Evolutionary conservation across 163 green algal genomes (phyloP).

Genomic region (Volvox carteri): DNA sequence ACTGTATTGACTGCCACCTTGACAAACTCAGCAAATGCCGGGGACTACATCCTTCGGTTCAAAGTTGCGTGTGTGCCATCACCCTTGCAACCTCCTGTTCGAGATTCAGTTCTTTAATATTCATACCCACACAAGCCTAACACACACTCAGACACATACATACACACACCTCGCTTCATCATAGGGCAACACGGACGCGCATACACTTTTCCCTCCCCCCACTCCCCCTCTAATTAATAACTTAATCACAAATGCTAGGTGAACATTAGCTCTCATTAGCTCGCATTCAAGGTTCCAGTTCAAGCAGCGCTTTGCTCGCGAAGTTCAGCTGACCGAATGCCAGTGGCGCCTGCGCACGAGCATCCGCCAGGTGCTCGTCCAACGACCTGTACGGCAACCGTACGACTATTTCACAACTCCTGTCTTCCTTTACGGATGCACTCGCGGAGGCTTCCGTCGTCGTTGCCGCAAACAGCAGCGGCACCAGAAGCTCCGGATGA

Average conservation of each 20-base stretch:
- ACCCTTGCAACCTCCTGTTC: neutral
- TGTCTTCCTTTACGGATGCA: neutral
- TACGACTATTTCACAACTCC: slow-evolving; percentile 39
- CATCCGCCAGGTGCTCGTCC: slow-evolving; percentile 52
- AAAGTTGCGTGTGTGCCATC: neutral
- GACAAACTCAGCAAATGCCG: no score
- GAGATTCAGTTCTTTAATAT: neutral
- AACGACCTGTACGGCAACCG: slow-evolving; percentile 62
- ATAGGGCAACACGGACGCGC: no score
- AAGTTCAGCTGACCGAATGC: slow-evolving; percentile 60
- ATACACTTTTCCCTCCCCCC: neutral
- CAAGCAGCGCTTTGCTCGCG: slow-evolving; percentile 54
- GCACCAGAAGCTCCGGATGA: slow-evolving; percentile 35
- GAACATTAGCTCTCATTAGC: no score
- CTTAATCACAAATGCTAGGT: no score
- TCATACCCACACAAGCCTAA: no score
- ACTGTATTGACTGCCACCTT: no score
- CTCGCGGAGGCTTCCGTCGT: neutral
- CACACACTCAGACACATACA: no score
- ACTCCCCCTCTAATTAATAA: neutral
- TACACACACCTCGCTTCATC: no score
- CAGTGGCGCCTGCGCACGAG: slow-evolving; percentile 47
- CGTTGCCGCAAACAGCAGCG: slow-evolving; percentile 59
- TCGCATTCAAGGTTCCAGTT: slow-evolving; percentile 61
- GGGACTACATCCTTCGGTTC: no score